Conservation (phyloP, 495 filamentous ascomycete species). For the Friedmanniomyces simplex region DNA sequence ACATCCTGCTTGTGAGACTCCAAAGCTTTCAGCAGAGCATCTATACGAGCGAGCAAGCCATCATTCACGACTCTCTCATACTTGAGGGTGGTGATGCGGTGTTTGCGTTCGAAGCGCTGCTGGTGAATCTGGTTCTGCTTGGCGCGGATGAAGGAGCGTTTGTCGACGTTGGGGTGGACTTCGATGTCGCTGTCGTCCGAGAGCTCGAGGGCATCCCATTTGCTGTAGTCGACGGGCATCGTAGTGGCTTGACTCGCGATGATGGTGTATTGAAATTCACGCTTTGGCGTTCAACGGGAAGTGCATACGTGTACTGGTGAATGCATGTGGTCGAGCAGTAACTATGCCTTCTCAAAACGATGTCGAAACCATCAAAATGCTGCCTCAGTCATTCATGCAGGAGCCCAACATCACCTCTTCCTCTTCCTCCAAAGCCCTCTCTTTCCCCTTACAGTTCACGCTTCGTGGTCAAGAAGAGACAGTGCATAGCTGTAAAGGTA, state of each 20-base stretch:
- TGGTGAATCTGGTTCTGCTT: slow-evolving; percentile 96
- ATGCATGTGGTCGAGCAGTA: neutral
- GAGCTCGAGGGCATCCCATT: slow-evolving; percentile 90
- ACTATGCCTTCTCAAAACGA: no score
- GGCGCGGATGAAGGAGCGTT: slow-evolving; percentile 93
- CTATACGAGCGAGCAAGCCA: slow-evolving; percentile 72
- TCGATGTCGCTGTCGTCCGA: slow-evolving; percentile 97
- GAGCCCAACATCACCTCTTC: no score
- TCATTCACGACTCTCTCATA: slow-evolving; percentile 93
- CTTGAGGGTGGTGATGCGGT: slow-evolving; percentile 81
- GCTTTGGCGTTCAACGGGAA: neutral
- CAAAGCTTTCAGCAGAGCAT: slow-evolving; percentile 59
- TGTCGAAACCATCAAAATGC: no score
- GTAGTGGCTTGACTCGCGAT: neutral
- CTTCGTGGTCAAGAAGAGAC: no score
- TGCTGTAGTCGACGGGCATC: slow-evolving; percentile 93
- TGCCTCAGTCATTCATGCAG: no score
- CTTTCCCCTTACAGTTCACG: no score
- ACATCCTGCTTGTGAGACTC: slow-evolving; percentile 57
- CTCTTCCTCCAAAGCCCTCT: no score
- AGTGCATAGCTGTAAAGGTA: no score
- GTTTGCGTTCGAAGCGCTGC: slow-evolving; percentile 69
- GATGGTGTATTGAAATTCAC: neutral
- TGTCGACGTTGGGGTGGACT: slow-evolving; percentile 98
- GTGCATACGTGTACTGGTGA: neutral